Conservation (phyloP, 805 yeast species). For the Candida ipomoeae region DNA sequence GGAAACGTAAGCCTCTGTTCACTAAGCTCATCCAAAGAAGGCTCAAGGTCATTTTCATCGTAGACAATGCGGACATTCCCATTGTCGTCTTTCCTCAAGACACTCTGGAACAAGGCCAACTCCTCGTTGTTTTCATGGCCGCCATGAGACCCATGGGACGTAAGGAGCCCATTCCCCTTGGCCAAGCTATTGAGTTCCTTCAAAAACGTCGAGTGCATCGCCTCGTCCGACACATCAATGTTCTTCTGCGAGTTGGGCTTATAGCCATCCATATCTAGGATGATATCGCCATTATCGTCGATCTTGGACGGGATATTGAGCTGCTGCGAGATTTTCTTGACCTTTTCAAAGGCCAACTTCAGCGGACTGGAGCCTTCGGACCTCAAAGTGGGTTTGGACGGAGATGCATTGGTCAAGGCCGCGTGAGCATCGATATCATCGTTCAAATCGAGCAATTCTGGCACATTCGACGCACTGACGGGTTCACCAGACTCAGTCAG, state of each 20-base stretch:
- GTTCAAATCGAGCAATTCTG: slow-evolving; percentile 37
- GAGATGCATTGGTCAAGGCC: slow-evolving; percentile 18
- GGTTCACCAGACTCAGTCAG: neutral
- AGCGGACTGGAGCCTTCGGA: slow-evolving; percentile 10
- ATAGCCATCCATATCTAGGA: slow-evolving; percentile 93
- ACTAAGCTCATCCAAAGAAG: slow-evolving; percentile 5
- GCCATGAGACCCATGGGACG: slow-evolving; percentile 11
- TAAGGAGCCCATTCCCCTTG: slow-evolving; percentile 14
- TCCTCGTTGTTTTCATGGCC: slow-evolving; percentile 17
- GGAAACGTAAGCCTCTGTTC: slow-evolving; percentile 9
- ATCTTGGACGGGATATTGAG: slow-evolving; percentile 84
- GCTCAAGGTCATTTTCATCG: slow-evolving; percentile 14
- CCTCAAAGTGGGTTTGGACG: slow-evolving; percentile 19
- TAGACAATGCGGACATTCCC: slow-evolving; percentile 61
- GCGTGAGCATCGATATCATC: slow-evolving; percentile 31
- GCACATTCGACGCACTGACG: slow-evolving; percentile 16
- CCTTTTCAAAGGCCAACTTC: slow-evolving; percentile 49
- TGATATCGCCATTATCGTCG: slow-evolving; percentile 84
- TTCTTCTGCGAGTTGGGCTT: slow-evolving; percentile 75
- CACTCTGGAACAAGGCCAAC: slow-evolving; percentile 33
- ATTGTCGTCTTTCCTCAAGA: slow-evolving; percentile 51
- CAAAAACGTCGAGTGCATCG: slow-evolving; percentile 64
- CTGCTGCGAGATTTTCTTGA: slow-evolving; percentile 59
- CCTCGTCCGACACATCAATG: slow-evolving; percentile 69
- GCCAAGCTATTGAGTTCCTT: slow-evolving; percentile 55